Percentiles rank a stretch among this genome's conserved stretches.
Conservation (phyloP, 257 asterid species). For the Gentiana macrophylla region DNA sequence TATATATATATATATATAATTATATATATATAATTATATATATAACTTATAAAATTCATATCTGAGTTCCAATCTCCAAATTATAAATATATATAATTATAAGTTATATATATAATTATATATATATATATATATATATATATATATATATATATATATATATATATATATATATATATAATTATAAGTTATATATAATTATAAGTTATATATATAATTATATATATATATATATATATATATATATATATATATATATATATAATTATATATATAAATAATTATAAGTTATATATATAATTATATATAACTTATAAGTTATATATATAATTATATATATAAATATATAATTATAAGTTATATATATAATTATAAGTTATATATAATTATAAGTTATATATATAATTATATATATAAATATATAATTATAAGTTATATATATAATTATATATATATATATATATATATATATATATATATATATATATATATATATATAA, state of each 20-base stretch:
- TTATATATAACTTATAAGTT: not conserved
- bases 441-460: too few relatives aligned
- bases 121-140: not conserved
- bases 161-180: not conserved
- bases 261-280: not conserved
- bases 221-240: not conserved
- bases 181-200: not conserved
- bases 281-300: not conserved
- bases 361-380: too few relatives aligned
- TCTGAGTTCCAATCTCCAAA: not conserved
- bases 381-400: too few relatives aligned
- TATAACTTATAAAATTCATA: not conserved
- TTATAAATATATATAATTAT: not conserved
- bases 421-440: too few relatives aligned
- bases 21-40: not conserved
- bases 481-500: not conserved
- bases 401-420: too few relatives aligned
- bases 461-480: not conserved
- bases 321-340: not conserved
- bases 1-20: not conserved
- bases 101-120: not conserved
- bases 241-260: not conserved
- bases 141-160: not conserved
- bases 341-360: too few relatives aligned
- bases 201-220: not conserved